phyloP scores from a whole-genome alignment of 495 filamentous ascomycete genomes.

The Apodospora peruviana region DNA sequence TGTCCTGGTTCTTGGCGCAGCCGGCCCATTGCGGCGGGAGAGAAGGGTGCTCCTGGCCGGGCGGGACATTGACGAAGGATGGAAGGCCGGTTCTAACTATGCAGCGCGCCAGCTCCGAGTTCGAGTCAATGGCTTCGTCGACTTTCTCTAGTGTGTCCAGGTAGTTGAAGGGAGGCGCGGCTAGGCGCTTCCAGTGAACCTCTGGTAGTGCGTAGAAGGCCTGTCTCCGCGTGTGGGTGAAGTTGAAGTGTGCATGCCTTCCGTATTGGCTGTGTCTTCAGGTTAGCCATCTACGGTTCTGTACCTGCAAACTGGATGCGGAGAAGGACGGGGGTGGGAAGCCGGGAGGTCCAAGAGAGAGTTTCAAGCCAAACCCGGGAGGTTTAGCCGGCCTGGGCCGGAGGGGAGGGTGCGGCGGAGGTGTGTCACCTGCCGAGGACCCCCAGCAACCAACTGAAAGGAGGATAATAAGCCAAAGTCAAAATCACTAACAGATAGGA shows the following conservation, averaged over 20 bases:
- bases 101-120: constrained; percentile 73
- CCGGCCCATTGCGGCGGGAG: constrained; percentile 55
- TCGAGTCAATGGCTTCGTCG: constrained; percentile 83
- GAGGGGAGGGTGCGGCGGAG: too few species aligned
- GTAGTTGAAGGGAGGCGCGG: constrained; percentile 73
- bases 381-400: too few species aligned
- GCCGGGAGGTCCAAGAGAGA: too few species aligned
- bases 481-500: constrained; percentile 69
- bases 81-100: constrained; percentile 64
- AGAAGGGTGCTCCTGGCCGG: constrained; percentile 15
- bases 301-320: too few species aligned
- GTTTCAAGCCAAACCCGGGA: too few species aligned
- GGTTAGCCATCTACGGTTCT: not conserved
- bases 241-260: constrained; percentile 73
- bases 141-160: constrained; percentile 68
- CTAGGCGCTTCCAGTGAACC: constrained; percentile 73
- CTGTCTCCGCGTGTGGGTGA: constrained; percentile 82
- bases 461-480: not conserved
- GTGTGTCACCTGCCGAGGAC: too few species aligned
- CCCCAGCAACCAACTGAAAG: too few species aligned
- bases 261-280: constrained; percentile 67
- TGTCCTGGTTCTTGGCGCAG: constrained; percentile 59
- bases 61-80: constrained; percentile 50
- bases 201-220: constrained; percentile 87
- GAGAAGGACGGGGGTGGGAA: too few species aligned